A percentile compares a stretch with the other conserved stretches of the same genome.
Evolutionary conservation across 805 yeast species (phyloP).

Genomic region (Teunomyces cretensis): DNA sequence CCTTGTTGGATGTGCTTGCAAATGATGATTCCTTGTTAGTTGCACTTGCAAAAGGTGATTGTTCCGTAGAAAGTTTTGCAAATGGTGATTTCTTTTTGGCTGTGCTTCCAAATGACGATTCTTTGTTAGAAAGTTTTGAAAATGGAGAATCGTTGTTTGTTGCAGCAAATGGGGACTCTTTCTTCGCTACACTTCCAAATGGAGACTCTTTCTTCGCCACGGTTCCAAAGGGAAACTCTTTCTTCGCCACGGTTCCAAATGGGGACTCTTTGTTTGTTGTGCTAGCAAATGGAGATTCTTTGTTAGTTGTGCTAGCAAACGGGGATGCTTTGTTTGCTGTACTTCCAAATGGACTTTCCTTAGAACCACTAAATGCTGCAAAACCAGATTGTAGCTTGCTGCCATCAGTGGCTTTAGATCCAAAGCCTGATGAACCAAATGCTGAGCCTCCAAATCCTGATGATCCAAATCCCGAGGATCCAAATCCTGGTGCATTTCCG

Average conservation of each 20-base stretch:
- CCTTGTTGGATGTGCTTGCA: constrained; percentile 7
- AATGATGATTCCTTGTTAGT: constrained; percentile 6
- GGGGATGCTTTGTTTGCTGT: neutral
- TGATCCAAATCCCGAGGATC: constrained; percentile 7
- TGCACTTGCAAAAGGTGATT: neutral
- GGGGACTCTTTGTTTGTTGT: constrained; percentile 13
- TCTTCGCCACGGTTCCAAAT: constrained; percentile 13
- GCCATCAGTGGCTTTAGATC: constrained; percentile 1
- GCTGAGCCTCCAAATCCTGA: constrained; percentile 6
- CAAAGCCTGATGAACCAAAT: constrained; percentile 9
- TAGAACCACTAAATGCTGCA: constrained; percentile 3
- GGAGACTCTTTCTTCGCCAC: constrained; percentile 6
- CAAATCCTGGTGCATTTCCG: constrained; percentile 12
- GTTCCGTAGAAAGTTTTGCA: constrained; percentile 4
- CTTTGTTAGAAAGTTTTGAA: neutral
- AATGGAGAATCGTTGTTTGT: neutral
- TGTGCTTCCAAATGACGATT: constrained; percentile 2
- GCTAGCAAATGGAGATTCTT: constrained; percentile 12
- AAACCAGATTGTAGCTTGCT: neutral
- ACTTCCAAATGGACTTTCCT: constrained; percentile 6
- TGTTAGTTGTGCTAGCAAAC: constrained; percentile 2
- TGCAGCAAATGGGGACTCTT: constrained; percentile 9
- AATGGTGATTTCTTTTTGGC: constrained; percentile 14
- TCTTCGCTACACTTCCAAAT: constrained; percentile 1
- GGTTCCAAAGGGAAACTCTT: constrained; percentile 3